phyloP scores from a whole-genome alignment of 805 yeast species.

The Candida orba region DNA sequence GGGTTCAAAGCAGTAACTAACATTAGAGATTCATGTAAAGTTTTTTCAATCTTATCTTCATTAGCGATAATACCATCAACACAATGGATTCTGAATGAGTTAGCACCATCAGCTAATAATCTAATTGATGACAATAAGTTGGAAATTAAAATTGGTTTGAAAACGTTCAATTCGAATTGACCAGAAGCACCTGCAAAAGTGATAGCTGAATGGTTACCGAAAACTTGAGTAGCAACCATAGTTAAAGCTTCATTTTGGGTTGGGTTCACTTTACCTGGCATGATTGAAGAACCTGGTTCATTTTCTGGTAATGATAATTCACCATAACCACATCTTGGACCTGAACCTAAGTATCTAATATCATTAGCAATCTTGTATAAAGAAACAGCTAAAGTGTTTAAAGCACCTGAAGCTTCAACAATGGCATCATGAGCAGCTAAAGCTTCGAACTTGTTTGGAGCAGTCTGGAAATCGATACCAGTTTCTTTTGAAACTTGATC shows the following conservation, averaged over 20 bases:
- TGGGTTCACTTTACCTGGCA: constrained; percentile 99
- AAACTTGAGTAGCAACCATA: constrained; percentile 96
- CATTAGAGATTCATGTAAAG: constrained; percentile 93
- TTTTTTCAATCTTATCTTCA: constrained; percentile 75
- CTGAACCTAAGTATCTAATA: constrained; percentile 96
- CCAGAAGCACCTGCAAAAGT: constrained; percentile 98
- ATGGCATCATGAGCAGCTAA: constrained; percentile 98
- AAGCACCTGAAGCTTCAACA: constrained; percentile 95
- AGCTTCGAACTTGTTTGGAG: constrained; percentile 98
- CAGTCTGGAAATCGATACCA: constrained; percentile 84
- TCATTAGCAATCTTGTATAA: constrained; percentile 96
- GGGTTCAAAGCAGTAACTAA: constrained; percentile 98
- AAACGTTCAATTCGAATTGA: constrained; percentile 96
- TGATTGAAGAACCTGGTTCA: constrained; percentile 98
- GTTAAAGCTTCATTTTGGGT: constrained; percentile 98
- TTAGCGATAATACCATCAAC: constrained; percentile 92
- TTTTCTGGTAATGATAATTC: constrained; percentile 93
- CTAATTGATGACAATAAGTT: constrained; percentile 85
- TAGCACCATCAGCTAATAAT: constrained; percentile 80
- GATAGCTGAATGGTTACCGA: constrained; percentile 92
- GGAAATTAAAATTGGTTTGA: constrained; percentile 92
- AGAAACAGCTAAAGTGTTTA: constrained; percentile 90
- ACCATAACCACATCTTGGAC: constrained; percentile 99
- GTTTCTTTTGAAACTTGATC: constrained; percentile 78
- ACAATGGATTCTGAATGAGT: constrained; percentile 90